A percentile compares a stretch with the other conserved stretches of the same genome.
phyloP scores from a whole-genome alignment of 225 moss, liverwort and hornwort species.

The Thuidium tamariscinum region DNA sequence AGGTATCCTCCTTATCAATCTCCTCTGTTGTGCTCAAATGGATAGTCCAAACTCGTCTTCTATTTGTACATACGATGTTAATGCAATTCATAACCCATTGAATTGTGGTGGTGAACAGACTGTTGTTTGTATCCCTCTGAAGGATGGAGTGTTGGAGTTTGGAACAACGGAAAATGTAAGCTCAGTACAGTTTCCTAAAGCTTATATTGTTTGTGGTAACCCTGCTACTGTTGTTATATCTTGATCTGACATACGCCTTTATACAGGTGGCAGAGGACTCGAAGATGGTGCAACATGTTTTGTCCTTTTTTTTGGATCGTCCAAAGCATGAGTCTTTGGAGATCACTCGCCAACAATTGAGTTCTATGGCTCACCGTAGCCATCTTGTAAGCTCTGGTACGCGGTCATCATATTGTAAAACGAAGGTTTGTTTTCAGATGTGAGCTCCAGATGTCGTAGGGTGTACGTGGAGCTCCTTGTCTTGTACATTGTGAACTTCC shows the following conservation, averaged over 20 bases:
- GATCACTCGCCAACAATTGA: constrained; percentile 7
- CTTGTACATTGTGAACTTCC: background rate
- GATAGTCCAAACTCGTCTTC: background rate
- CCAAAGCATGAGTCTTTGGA: constrained; percentile 5
- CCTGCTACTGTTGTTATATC: background rate
- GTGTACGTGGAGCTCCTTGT: background rate
- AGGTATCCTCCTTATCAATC: constrained; percentile 12
- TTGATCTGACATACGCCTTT: background rate
- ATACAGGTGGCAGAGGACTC: constrained; percentile 56
- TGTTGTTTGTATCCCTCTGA: constrained; percentile 73
- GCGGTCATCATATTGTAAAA: background rate
- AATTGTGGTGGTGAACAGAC: constrained; percentile 49
- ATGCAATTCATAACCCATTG: background rate
- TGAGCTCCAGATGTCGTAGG: background rate
- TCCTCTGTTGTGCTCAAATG: background rate
- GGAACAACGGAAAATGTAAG: constrained; percentile 86
- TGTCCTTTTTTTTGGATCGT: constrained; percentile 47
- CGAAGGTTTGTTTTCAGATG: background rate
- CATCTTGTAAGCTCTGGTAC: constrained; percentile 14
- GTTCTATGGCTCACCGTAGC: background rate
- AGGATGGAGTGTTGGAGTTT: constrained; percentile 65
- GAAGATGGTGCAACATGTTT: constrained; percentile 43
- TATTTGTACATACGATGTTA: background rate
- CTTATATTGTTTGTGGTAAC: background rate
- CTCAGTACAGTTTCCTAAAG: background rate